A percentile compares a stretch with the other conserved stretches of the same genome.
Evolutionary conservation across 1,284 basidiomycete genomes (phyloP).

Genomic region (Cryptococcus neoformans): DNA sequence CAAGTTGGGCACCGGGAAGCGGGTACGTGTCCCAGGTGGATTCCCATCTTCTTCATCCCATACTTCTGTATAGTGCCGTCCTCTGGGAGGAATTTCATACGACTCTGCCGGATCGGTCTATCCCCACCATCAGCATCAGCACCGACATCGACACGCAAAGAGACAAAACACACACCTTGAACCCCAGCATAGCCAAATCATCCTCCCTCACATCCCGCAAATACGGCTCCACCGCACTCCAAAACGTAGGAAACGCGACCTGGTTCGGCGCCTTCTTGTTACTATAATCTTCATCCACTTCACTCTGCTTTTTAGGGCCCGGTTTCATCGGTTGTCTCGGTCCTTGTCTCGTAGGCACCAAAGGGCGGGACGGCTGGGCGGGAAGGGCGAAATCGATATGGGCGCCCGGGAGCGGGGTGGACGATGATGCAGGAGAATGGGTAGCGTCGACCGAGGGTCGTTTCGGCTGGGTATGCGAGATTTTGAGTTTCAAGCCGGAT

Average conservation of each 20-base stretch:
- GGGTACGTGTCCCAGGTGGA: conserved; percentile 32
- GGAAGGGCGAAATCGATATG: conserved; percentile 44
- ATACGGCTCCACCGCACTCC: conserved; percentile 79
- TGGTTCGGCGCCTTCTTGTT: conserved; percentile 66
- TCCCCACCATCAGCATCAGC: neutral
- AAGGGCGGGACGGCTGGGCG: conserved; percentile 40
- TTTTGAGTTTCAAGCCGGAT: conserved; percentile 42
- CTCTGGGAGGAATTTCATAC: conserved; percentile 79
- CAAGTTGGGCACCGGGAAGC: conserved; percentile 33
- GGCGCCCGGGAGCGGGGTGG: conserved; percentile 18
- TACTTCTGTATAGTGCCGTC: conserved; percentile 79
- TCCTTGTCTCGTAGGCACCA: conserved; percentile 65
- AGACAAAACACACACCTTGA: conserved; percentile 61
- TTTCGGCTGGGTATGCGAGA: conserved; percentile 18
- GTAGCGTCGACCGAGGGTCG: conserved; percentile 11
- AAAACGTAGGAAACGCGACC: conserved; percentile 62
- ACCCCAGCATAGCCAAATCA: conserved; percentile 83
- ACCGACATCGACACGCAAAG: neutral
- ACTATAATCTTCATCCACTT: conserved; percentile 83
- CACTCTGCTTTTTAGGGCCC: conserved; percentile 72
- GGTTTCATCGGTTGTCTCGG: conserved; percentile 65
- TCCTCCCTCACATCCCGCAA: conserved; percentile 81
- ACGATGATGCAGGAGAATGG: neutral
- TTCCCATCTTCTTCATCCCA: conserved; percentile 86
- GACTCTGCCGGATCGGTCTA: conserved; percentile 75